Evolutionary conservation across 176 grass and related monocot genomes (phyloP).

Genomic region (Cocos nucifera): DNA sequence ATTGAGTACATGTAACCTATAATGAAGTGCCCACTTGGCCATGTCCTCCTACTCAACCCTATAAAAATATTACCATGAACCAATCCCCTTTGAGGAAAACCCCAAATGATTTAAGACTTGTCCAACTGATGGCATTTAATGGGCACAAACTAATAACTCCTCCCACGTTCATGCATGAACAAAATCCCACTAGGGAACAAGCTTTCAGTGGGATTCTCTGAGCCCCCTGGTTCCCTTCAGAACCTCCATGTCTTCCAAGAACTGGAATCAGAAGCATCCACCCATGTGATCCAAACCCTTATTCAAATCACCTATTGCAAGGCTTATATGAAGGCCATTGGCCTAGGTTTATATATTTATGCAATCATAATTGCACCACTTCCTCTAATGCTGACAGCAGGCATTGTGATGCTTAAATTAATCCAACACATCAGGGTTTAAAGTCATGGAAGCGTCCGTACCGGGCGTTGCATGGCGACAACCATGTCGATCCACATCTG

Average conservation of each 20-base stretch:
- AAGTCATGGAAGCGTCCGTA: neutral
- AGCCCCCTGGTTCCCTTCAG: neutral
- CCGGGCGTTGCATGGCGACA: neutral
- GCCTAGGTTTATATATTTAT: neutral
- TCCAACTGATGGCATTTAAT: neutral
- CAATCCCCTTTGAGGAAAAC: neutral
- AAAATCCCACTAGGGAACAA: neutral
- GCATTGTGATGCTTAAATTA: conserved; percentile 4
- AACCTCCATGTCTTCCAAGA: neutral
- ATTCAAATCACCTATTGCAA: neutral
- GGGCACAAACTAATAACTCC: neutral
- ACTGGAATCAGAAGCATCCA: conserved; percentile 2
- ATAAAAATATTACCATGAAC: neutral
- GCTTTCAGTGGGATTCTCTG: neutral
- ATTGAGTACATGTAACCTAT: neutral
- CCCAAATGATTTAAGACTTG: neutral
- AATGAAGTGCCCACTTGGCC: neutral
- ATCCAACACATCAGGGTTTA: neutral
- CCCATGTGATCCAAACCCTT: neutral
- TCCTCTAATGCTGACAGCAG: neutral
- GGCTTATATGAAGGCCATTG: neutral
- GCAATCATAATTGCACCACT: neutral
- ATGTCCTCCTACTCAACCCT: neutral
- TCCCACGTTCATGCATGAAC: neutral
- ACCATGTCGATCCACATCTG: neutral